Base-by-base conservation (phyloP, 2,329 filamentous ascomycete genomes). In the Verticillium albo-atrum region DNA sequence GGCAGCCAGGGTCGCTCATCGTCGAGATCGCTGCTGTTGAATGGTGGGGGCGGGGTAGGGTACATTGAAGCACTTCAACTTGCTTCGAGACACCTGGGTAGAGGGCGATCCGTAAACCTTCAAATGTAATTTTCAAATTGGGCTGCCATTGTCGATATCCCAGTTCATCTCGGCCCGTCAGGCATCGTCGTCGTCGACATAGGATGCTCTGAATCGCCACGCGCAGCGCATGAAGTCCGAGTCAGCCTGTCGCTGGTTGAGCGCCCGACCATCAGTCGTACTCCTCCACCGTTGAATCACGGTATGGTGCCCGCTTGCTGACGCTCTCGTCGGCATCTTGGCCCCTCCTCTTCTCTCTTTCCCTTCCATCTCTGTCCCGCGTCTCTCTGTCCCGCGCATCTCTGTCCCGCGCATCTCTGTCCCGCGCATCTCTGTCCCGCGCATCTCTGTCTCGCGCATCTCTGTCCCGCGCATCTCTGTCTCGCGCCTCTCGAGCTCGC, bases 1-100 rank as follows among this genome's bases (percentile, higher is more conserved):
- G 35, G 35, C 35, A 66, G 58, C 57, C 65, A 2, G 69, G 74
- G 17, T 66, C 68, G 12, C 69, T 68, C 58, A 74, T 74, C 59
- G 72, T 75, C 59, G 73, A 76, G 61, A 76, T 76, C 56, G 69
- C 6, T 7, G 42, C 42, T 3, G 23, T n/a, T 25, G n/a, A 9
- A 47, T 23, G n/a, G 42, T 12, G 42, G 42, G 42, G 42, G 42
- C 42, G 42, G 42, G 42, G 42, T 47, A 12, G 35, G 35, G 30
- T 6, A 32, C n/a, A n/a, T n/a, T n/a, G n/a, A n/a, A 42, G 15
- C 1, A 47, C 14, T 23, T 23, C 17, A 47, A 4, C 25, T 47
- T 47, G 42, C n/a, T 47, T n/a, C n/a, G n/a, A n/a, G n/a, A n/a
- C n/a, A n/a, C n/a, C n/a, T n/a, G n/a, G n/a, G n/a, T n/a, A n/a